phyloP scores from a whole-genome alignment of 176 grass and related monocot genomes.

The Urochloa ruziziensis region DNA sequence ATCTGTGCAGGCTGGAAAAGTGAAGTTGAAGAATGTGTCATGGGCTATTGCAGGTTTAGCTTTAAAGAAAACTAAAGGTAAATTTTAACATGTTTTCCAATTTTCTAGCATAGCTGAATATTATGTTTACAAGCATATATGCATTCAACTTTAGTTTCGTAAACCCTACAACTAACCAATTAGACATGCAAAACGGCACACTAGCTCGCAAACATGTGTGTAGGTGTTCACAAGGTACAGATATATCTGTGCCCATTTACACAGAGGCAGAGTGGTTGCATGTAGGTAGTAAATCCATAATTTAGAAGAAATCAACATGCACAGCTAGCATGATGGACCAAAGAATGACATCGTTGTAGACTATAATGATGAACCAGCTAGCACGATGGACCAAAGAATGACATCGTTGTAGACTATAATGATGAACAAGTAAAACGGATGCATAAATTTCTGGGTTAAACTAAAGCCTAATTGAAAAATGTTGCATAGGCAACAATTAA shows the following conservation, averaged over 20 bases:
- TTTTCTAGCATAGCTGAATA: too few relatives aligned
- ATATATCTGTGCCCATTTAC: not conserved
- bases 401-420: not conserved
- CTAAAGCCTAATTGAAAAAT: slow-evolving; percentile 14
- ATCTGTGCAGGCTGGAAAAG: slow-evolving; percentile 58
- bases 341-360: not conserved
- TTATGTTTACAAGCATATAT: not conserved
- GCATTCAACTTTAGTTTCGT: not conserved
- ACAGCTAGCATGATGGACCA: not conserved
- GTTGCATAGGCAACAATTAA: not conserved
- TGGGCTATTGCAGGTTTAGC: slow-evolving; percentile 88
- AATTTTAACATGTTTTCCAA: slow-evolving; percentile 10
- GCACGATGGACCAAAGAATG: not conserved
- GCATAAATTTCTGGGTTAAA: not conserved
- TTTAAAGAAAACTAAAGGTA: slow-evolving; percentile 74
- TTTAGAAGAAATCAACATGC: not conserved
- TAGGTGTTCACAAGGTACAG: not conserved
- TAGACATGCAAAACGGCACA: not conserved
- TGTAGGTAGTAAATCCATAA: not conserved
- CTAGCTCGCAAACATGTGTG: not conserved
- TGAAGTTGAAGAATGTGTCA: slow-evolving; percentile 92
- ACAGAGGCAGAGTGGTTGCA: not conserved
- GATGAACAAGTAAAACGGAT: not conserved
- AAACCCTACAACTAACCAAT: not conserved
- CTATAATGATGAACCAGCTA: not conserved